Conservation (phyloP, 495 filamentous ascomycete genomes). For the Tuber calosporum region DNA sequence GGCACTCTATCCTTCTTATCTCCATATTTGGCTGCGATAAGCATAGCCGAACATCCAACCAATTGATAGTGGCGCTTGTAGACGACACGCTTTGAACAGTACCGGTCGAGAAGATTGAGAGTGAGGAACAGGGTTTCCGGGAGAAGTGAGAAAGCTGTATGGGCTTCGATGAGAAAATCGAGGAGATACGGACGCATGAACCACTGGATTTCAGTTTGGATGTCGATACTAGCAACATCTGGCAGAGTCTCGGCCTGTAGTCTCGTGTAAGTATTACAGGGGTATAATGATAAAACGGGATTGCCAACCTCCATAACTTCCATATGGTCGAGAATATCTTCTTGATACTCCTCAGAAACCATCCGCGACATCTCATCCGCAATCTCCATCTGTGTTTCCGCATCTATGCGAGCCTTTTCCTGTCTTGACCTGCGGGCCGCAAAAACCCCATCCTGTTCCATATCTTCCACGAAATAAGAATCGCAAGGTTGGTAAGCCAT, state of each 20-base stretch:
- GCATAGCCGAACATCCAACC: slow-evolving; percentile 88
- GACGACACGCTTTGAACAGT: slow-evolving; percentile 96
- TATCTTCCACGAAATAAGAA: slow-evolving; percentile 75
- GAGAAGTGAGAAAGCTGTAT: slow-evolving; percentile 84
- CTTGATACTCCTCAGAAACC: slow-evolving; percentile 79
- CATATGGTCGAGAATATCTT: slow-evolving; percentile 89
- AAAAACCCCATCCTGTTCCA: slow-evolving; percentile 40
- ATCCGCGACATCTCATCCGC: slow-evolving; percentile 77
- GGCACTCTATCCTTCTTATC: slow-evolving; percentile 97
- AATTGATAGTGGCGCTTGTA: slow-evolving; percentile 99
- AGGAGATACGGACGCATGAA: slow-evolving; percentile 98
- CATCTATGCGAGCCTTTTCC: slow-evolving; percentile 39
- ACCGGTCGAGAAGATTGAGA: slow-evolving; percentile 92
- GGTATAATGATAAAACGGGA: slow-evolving; percentile 7
- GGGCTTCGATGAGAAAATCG: slow-evolving; percentile 96
- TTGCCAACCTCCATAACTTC: slow-evolving; percentile 68
- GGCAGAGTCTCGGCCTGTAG: slow-evolving; percentile 75
- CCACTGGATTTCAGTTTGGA: slow-evolving; percentile 98
- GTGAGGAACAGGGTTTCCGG: slow-evolving; percentile 93
- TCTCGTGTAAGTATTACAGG: slow-evolving; percentile 36
- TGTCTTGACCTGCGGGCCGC: slow-evolving; percentile 38
- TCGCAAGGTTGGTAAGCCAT: slow-evolving; percentile 76
- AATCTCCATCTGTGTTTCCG: slow-evolving; percentile 48
- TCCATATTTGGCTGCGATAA: slow-evolving; percentile 97
- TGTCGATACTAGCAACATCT: slow-evolving; percentile 94